These are phyloP conservation scores for Pisolithus marmoratus DNA, from an alignment of 768 basidiomycete species.

Conservation along the genomic window DNA sequence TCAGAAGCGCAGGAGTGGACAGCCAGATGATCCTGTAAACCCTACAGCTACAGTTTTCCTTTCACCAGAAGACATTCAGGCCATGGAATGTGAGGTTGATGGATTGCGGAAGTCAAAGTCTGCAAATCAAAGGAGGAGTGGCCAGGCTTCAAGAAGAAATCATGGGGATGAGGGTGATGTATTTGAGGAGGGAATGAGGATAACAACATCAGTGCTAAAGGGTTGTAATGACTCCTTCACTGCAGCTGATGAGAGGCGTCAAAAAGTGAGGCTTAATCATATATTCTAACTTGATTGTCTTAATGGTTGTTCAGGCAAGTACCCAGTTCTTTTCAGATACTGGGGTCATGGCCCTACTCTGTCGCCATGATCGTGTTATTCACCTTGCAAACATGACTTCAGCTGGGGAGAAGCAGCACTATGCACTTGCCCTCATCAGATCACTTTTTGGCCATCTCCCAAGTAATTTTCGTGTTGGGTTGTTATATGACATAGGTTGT, in stretches of 20 bases:
- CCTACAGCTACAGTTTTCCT: slow-evolving; percentile 17
- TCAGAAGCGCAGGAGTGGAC: slow-evolving; percentile 23
- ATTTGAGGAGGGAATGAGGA: slow-evolving; percentile 7
- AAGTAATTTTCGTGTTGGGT: too few relatives aligned
- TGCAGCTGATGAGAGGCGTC: too few relatives aligned
- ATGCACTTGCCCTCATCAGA: too few relatives aligned
- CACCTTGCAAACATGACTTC: slow-evolving; percentile 13
- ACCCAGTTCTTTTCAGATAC: slow-evolving; percentile 13
- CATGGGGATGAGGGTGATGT: too few relatives aligned
- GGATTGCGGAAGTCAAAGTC: not conserved
- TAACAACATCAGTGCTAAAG: slow-evolving; percentile 27
- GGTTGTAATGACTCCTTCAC: slow-evolving; percentile 28
- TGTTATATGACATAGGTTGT: too few relatives aligned
- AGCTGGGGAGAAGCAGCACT: too few relatives aligned
- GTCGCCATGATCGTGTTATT: slow-evolving; percentile 17
- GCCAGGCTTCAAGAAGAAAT: not conserved
- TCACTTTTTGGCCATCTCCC: too few relatives aligned
- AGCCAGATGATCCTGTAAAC: slow-evolving; percentile 7
- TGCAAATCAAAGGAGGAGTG: not conserved
- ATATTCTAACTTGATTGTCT: too few relatives aligned
- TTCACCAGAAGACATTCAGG: slow-evolving; percentile 1
- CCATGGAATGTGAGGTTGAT: not conserved
- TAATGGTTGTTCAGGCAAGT: too few relatives aligned
- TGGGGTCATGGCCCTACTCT: slow-evolving; percentile 18
- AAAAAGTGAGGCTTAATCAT: too few relatives aligned